Conservation (phyloP, 2,329 filamentous ascomycete species). For the Penicillium paneum region DNA sequence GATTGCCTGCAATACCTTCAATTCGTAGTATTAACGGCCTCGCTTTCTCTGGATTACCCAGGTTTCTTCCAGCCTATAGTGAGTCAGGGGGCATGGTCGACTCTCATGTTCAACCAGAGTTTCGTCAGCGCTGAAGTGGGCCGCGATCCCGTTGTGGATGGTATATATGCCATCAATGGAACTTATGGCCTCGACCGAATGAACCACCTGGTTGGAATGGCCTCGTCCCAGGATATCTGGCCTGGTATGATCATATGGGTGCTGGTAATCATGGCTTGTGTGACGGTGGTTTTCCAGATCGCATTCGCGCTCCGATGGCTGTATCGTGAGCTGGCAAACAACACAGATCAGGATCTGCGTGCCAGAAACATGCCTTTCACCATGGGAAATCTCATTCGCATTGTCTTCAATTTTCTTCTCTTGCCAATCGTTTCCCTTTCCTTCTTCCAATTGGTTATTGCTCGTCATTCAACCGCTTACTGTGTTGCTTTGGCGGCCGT, state of each 20-base stretch:
- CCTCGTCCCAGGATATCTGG: conserved; percentile 76
- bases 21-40: conserved; percentile 84
- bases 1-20: conserved; percentile 98
- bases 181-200: conserved; percentile 76
- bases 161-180: conserved; percentile 78
- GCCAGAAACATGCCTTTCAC: conserved; percentile 90
- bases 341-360: conserved; percentile 79
- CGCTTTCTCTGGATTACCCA: conserved; percentile 81
- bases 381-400: conserved; percentile 71
- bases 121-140: conserved; percentile 69
- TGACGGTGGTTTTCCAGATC: conserved; percentile 68
- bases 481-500: conserved; percentile 72
- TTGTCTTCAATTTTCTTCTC: conserved; percentile 90
- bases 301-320: conserved; percentile 76
- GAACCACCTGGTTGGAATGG: conserved; percentile 79
- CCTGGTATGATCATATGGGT: conserved; percentile 92
- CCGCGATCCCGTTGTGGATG: conserved; percentile 69
- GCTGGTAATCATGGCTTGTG: conserved; percentile 67
- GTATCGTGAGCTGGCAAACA: conserved; percentile 66
- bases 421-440: conserved; percentile 83
- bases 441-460: conserved; percentile 84
- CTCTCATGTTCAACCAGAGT: conserved; percentile 89
- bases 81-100: conserved; percentile 83
- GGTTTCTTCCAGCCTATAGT: conserved; percentile 91
- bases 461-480: conserved; percentile 63